Conservation (phyloP, 129 eudicot species). For the Smallanthus sonchifolius region DNA sequence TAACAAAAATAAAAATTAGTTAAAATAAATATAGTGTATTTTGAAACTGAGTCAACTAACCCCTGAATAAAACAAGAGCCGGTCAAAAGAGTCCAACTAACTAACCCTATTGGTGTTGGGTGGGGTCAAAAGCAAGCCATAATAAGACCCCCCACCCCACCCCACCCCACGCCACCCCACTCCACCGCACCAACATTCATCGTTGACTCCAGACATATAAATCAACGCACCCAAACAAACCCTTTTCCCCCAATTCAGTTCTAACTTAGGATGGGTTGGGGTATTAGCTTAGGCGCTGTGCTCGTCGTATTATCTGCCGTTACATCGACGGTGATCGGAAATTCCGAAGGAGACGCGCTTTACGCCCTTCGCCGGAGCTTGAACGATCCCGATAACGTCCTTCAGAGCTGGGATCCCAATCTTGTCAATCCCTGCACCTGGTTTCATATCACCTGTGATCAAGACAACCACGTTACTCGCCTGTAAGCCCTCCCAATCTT, state of each 20-base stretch:
- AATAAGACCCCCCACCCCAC: too few relatives aligned
- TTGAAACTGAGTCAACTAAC: too few relatives aligned
- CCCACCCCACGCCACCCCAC: not conserved
- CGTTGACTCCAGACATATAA: not conserved
- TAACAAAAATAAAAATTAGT: too few relatives aligned
- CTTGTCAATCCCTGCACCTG: conserved; percentile 92
- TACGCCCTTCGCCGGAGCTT: conserved; percentile 73
- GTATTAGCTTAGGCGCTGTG: not conserved
- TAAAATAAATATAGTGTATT: too few relatives aligned
- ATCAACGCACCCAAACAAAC: conserved; percentile 22
- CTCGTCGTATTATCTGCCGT: conserved; percentile 10
- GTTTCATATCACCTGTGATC: conserved; percentile 89
- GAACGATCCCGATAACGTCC: conserved; percentile 78
- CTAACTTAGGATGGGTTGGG: not conserved
- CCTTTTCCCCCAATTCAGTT: not conserved
- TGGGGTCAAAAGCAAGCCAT: conserved; percentile 18
- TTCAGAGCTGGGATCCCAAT: conserved; percentile 91
- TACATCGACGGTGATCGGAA: conserved; percentile 34
- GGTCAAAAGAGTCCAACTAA: not conserved
- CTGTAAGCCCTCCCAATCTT: conserved; percentile 37
- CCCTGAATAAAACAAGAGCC: not conserved
- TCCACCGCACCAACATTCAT: conserved; percentile 11
- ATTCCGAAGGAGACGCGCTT: conserved; percentile 83
- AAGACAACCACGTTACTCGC: conserved; percentile 74
- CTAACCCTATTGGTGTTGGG: not conserved